Evolutionary conservation across 805 yeast genomes (phyloP), one percentile per base, ranked within the genome.

Genomic region (Metschnikowia colocasiae): DNA sequence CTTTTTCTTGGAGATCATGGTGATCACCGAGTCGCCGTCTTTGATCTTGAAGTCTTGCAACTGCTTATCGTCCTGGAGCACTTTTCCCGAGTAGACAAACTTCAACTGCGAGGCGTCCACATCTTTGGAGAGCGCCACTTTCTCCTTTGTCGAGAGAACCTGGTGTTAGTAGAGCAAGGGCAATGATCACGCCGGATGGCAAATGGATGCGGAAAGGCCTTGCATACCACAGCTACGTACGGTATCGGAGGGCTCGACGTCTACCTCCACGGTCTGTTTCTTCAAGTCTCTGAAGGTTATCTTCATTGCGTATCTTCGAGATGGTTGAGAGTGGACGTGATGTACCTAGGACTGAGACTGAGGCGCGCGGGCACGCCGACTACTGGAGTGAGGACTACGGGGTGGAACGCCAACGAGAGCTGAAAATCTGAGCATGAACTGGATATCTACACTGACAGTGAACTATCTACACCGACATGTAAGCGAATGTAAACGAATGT

Each of bases 41-140:
- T 89, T 88, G 57, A 92, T 78, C 54, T 86, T 85, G 64, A 82
- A 84, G 6, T 78, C 75, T 43, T 77, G 85, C 49, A 92, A 74
- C 2, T 85, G 75, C 61, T 88, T 86, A 39, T 80, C 87, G 70
- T 94, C 96, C 59, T 81, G 88, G 43, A 94, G 80, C 37, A 94
- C 92, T 62, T 90, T 90, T 42, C 87, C 96, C 1, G 97, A 89
- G 65, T 85, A 94, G 51, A 94, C 96, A 61, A 94, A 81, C 71
- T 91, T 92, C 63, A 92, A 81, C 60, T 84, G 91, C 2, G 79
- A 66, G 1, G 81, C 77, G 20, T 83, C 92, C 57, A 88, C 83
- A 13, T 76, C 80, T 58, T 87, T 85, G 48, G 76, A 71, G 18
- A 73, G 69, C 1, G 90, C 94, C 43, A 94, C 74, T 57, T 80